Conservation (phyloP, 208 protist genomes). For the Entamoeba nuttalli region DNA sequence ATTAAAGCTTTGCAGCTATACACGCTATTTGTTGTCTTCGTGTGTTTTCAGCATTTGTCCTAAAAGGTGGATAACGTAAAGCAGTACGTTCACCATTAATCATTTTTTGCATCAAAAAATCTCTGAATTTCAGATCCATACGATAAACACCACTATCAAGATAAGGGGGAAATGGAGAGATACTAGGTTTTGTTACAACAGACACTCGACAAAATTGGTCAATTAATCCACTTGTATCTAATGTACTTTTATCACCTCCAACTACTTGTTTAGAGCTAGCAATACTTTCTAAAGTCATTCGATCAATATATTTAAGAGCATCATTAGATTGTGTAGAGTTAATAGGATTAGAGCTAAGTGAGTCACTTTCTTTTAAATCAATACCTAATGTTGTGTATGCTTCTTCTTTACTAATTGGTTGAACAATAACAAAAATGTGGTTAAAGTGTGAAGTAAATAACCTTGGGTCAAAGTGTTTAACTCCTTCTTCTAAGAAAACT, state of each 20-base stretch:
- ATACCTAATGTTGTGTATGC: neutral
- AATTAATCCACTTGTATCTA: neutral
- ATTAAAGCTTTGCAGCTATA: neutral
- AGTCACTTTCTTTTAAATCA: neutral
- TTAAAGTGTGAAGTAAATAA: neutral
- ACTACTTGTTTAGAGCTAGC: neutral
- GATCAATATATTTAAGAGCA: neutral
- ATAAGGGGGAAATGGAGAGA: neutral
- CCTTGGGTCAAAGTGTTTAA: neutral
- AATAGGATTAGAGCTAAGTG: neutral
- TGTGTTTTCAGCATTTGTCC: neutral
- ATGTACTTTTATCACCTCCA: neutral
- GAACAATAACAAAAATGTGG: neutral
- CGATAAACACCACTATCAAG: neutral
- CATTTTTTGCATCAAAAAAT: neutral
- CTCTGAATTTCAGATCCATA: neutral
- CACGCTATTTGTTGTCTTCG: neutral
- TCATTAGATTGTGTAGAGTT: neutral
- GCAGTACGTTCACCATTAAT: neutral
- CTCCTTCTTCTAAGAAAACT: neutral
- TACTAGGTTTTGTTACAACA: neutral
- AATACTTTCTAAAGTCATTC: neutral
- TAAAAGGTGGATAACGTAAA: neutral
- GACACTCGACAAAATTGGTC: neutral
- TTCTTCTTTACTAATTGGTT: neutral